Evolutionary conservation across 1,284 basidiomycete species (phyloP).

Genomic region (Melampsora abietis-canadensis): DNA sequence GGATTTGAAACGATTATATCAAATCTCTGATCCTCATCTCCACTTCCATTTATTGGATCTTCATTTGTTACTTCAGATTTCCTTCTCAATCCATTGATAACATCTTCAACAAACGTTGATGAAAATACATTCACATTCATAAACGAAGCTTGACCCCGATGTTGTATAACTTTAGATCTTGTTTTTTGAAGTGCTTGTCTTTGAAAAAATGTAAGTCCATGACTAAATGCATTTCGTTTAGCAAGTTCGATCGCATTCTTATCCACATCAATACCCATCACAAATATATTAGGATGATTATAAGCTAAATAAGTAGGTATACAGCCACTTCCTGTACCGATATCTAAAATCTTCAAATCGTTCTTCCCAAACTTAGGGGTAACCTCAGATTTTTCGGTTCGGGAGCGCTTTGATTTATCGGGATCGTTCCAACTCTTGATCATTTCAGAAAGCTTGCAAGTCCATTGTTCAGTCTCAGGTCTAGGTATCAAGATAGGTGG

Average conservation of each 20-base stretch:
- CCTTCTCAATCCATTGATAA: not conserved
- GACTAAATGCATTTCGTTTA: slow-evolving; percentile 63
- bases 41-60: not conserved
- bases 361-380: slow-evolving; percentile 36
- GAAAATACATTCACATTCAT: slow-evolving; percentile 36
- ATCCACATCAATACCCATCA: slow-evolving; percentile 71
- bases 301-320: slow-evolving; percentile 69
- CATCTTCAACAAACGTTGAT: slow-evolving; percentile 16
- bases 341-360: slow-evolving; percentile 63
- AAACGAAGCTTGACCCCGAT: slow-evolving; percentile 50
- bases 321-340: slow-evolving; percentile 85
- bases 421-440: slow-evolving; percentile 43
- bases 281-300: slow-evolving; percentile 58
- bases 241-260: slow-evolving; percentile 67
- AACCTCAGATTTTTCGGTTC: not conserved
- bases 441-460: slow-evolving; percentile 46
- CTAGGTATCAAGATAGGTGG: slow-evolving; percentile 82
- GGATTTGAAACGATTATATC: slow-evolving; percentile 85
- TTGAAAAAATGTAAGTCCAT: slow-evolving; percentile 53
- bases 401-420: not conserved
- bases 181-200: not conserved
- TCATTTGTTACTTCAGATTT: not conserved
- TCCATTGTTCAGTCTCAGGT: slow-evolving; percentile 83
- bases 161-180: not conserved
- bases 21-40: slow-evolving; percentile 53